phyloP scores from a whole-genome alignment of 768 basidiomycete genomes.

The Leccinellum luteum region DNA sequence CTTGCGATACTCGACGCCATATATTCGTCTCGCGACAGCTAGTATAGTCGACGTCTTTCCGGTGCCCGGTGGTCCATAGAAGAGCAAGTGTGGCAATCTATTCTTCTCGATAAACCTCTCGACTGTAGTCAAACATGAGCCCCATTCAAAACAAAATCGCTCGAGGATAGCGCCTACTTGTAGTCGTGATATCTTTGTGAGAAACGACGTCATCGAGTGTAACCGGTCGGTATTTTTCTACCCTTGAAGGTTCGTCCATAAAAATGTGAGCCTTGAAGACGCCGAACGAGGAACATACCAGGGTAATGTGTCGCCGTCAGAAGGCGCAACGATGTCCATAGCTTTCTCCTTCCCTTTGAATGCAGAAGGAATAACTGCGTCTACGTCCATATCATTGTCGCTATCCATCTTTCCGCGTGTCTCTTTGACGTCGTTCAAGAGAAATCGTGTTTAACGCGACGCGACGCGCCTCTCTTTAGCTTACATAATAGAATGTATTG shows the following conservation, averaged over 20 bases:
- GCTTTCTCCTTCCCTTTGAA: conserved; percentile 75
- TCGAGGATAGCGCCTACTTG: conserved; percentile 53
- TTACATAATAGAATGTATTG: conserved; percentile 7
- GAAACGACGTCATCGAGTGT: conserved; percentile 94
- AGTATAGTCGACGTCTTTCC: conserved; percentile 98
- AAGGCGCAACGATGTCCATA: conserved; percentile 37
- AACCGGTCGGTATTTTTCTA: conserved; percentile 95
- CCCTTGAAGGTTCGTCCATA: conserved; percentile 50
- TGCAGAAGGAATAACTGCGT: conserved; percentile 28
- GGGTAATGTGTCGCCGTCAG: conserved; percentile 69
- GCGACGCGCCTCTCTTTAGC: conserved; percentile 13
- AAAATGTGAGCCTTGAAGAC: background rate
- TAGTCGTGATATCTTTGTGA: conserved; percentile 91
- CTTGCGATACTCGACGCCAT: conserved; percentile 80
- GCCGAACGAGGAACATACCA: conserved; percentile 53
- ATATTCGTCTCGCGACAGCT: conserved; percentile 92
- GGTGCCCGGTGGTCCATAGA: conserved; percentile 98
- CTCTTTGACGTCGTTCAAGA: too few species aligned
- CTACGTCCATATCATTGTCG: conserved; percentile 52
- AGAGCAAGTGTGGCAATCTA: conserved; percentile 88
- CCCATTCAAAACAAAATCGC: background rate
- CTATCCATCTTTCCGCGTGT: conserved; percentile 45
- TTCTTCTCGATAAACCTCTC: conserved; percentile 97
- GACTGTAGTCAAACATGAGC: conserved; percentile 49
- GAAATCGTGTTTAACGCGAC: conserved; percentile 12